Percentiles rank a stretch among this genome's conserved stretches.
These are phyloP conservation scores for Rostrohypoxylon terebratum DNA, from an alignment of 495 filamentous ascomycete genomes.

Conservation along the genomic window DNA sequence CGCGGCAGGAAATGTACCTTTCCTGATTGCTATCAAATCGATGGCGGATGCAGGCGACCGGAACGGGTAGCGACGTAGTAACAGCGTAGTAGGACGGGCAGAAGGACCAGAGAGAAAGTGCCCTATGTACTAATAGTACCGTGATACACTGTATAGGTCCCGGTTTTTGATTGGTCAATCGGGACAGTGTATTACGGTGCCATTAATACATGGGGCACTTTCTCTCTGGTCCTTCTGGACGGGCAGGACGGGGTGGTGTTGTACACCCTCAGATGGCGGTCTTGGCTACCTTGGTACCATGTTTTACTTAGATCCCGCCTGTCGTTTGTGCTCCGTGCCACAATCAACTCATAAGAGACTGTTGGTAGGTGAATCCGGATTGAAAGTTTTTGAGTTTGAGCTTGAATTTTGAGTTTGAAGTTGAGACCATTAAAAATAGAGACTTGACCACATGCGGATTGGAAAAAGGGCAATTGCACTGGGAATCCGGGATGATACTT, in stretches of 20 bases:
- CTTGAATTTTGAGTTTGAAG: neutral
- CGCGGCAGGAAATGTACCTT: constrained; percentile 22
- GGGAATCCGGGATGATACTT: no score
- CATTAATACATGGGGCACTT: no score
- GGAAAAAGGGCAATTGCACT: constrained; percentile 1
- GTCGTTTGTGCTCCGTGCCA: constrained; percentile 34
- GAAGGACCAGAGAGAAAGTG: no score
- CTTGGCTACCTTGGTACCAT: constrained; percentile 17
- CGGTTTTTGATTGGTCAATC: no score
- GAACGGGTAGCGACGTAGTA: constrained; percentile 24
- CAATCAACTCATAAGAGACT: constrained; percentile 25
- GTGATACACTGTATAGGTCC: no score
- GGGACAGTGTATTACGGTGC: no score
- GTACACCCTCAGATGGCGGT: constrained; percentile 20
- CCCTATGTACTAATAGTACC: no score
- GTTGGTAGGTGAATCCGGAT: neutral
- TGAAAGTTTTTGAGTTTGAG: neutral
- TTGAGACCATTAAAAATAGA: constrained; percentile 6
- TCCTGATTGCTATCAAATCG: constrained; percentile 32
- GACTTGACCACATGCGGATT: constrained; percentile 4
- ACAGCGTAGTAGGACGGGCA: constrained; percentile 6
- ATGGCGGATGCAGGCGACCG: constrained; percentile 28
- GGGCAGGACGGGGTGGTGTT: no score
- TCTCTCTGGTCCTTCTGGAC: no score
- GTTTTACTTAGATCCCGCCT: constrained; percentile 41